A percentile compares a stretch with the other conserved stretches of the same genome.
These are phyloP conservation scores for Taxillus chinensis DNA, from an alignment of 164 flowering plant genomes.

Conservation along the genomic window DNA sequence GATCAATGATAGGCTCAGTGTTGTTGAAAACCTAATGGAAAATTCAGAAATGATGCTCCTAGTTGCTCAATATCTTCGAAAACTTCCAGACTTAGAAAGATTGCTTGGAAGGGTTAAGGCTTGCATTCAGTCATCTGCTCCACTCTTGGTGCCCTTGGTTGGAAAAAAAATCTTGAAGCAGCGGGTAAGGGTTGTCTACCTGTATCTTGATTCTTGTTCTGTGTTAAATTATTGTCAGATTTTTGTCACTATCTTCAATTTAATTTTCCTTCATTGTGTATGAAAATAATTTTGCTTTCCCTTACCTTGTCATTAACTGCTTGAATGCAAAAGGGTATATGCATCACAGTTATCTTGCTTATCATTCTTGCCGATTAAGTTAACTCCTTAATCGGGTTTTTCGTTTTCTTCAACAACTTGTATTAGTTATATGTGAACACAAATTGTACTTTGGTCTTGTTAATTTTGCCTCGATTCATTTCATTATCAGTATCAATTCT, in stretches of 20 bases:
- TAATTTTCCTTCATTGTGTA: too few relatives aligned
- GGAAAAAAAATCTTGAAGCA: slow-evolving; percentile 71
- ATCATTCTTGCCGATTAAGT: too few relatives aligned
- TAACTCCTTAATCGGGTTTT: too few relatives aligned
- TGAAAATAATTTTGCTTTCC: too few relatives aligned
- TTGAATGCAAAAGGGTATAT: too few relatives aligned
- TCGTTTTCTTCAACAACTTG: too few relatives aligned
- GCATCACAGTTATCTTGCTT: too few relatives aligned
- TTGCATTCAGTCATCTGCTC: slow-evolving; percentile 48
- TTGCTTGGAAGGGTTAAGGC: slow-evolving; percentile 79
- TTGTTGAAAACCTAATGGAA: slow-evolving; percentile 49
- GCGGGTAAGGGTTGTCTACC: slow-evolving; percentile 34
- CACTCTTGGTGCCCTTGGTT: slow-evolving; percentile 49
- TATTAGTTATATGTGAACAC: too few relatives aligned
- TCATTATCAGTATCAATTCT: too few relatives aligned
- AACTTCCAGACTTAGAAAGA: slow-evolving; percentile 86
- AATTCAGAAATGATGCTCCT: slow-evolving; percentile 38
- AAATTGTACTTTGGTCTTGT: too few relatives aligned
- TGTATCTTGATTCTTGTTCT: background rate
- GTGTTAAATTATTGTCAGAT: background rate
- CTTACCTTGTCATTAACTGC: too few relatives aligned
- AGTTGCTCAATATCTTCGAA: slow-evolving; percentile 58
- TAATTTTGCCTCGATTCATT: too few relatives aligned
- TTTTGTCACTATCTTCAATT: background rate
- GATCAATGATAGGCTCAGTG: slow-evolving; percentile 71